These are phyloP conservation scores for Pelargonium nanum DNA, from an alignment of 345 rosid species.

Conservation along the genomic window DNA sequence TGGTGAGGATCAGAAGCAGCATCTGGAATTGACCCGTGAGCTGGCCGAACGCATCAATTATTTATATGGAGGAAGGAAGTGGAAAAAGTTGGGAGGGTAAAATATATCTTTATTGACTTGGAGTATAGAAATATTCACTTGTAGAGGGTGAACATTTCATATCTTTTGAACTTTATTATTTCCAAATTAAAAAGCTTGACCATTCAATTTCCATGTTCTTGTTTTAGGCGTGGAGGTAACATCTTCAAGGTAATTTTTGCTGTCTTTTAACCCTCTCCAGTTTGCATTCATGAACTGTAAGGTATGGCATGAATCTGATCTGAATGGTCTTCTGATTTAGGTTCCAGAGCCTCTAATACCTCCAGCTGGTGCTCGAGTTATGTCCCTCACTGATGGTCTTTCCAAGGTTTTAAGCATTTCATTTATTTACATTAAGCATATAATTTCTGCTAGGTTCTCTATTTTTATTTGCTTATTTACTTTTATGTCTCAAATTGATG, in stretches of 20 bases:
- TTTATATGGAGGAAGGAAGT: conserved; percentile 87
- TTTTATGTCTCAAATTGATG: conserved; percentile 3
- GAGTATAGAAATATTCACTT: not conserved
- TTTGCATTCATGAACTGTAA: conserved; percentile 8
- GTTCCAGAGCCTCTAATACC: conserved; percentile 87
- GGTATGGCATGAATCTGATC: conserved; percentile 4
- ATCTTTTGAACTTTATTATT: conserved; percentile 1
- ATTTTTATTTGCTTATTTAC: conserved; percentile 1
- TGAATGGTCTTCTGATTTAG: conserved; percentile 27
- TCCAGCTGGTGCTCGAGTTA: conserved; percentile 73
- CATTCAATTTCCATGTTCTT: conserved; percentile 18
- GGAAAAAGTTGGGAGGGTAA: conserved; percentile 97
- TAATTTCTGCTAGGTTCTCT: not conserved
- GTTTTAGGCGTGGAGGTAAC: conserved; percentile 58
- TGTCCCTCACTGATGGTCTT: conserved; percentile 92
- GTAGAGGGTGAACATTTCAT: not conserved
- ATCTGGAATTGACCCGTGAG: conserved; percentile 80
- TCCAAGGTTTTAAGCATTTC: conserved; percentile 46
- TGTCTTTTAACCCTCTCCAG: not conserved
- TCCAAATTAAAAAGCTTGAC: conserved; percentile 8
- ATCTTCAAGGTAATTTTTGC: conserved; percentile 55
- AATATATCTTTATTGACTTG: conserved; percentile 6
- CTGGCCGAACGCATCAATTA: conserved; percentile 71
- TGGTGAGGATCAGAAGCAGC: conserved; percentile 97
- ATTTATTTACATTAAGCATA: not conserved